A percentile compares a stretch with the other conserved stretches of the same genome.
Conservation (phyloP, 2,329 filamentous ascomycete species). For the Calonectria honghensis region DNA sequence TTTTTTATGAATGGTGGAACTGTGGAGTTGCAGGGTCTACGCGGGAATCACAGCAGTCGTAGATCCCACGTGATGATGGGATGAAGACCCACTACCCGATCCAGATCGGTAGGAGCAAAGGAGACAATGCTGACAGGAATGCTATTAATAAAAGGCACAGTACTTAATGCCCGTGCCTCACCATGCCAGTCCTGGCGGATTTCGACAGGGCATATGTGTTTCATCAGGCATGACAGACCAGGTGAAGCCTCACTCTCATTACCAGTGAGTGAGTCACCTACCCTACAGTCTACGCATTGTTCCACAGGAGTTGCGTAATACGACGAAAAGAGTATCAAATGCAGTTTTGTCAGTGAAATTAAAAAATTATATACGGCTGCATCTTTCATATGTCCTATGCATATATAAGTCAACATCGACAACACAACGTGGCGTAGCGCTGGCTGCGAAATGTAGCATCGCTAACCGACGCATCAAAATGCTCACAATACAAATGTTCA, state of each 20-base stretch:
- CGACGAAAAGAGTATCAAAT: neutral
- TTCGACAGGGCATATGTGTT: neutral
- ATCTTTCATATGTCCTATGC: neutral
- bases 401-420: neutral
- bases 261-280: slow-evolving; percentile 8
- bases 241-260: neutral
- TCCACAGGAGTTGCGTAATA: neutral
- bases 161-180: neutral
- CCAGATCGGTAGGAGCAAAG: neutral
- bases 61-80: slow-evolving; percentile 62
- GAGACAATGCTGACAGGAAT: neutral
- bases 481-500: neutral
- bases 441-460: neutral
- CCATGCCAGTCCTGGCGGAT: neutral
- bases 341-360: neutral
- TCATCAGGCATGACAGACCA: neutral
- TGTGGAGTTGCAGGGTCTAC: slow-evolving; percentile 21
- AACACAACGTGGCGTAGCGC: accelerated
- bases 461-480: neutral
- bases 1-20: slow-evolving; percentile 22
- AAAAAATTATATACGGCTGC: neutral
- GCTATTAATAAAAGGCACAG: slow-evolving; percentile 1
- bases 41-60: neutral
- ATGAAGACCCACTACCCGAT: slow-evolving; percentile 56
- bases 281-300: neutral